Conservation (phyloP, 2,329 filamentous ascomycete genomes). For the Alternaria panax region DNA sequence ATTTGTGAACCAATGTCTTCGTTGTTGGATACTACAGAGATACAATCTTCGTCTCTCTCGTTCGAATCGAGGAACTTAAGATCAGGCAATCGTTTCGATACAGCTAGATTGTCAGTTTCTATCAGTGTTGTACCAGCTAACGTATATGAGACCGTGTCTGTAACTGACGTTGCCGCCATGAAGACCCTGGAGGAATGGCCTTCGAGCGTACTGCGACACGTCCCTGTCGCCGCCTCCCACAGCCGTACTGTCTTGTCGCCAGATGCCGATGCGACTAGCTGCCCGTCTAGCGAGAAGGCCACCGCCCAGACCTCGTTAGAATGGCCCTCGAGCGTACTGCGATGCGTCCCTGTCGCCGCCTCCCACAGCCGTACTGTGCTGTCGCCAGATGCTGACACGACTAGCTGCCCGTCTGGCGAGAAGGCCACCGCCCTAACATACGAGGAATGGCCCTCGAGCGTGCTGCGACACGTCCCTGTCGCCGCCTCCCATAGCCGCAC, state of each 20-base stretch:
- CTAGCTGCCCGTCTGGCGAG: conserved; percentile 16
- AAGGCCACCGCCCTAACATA: background rate
- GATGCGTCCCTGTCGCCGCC: too few species aligned
- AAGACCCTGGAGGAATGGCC: conserved; percentile 30
- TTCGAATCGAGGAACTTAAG: too few species aligned
- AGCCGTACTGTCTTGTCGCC: background rate
- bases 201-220: conserved; percentile 30
- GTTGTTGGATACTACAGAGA: too few species aligned
- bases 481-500: conserved; percentile 3
- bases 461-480: background rate
- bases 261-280: conserved; percentile 11
- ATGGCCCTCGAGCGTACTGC: background rate
- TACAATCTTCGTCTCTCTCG: too few species aligned
- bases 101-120: too few species aligned
- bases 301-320: background rate
- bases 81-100: too few species aligned
- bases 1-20: too few species aligned
- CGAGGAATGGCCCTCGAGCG: conserved; percentile 5
- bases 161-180: conserved; percentile 23
- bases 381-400: background rate
- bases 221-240: conserved; percentile 17
- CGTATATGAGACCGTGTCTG: too few species aligned
- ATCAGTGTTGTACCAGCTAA: too few species aligned
- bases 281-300: background rate
- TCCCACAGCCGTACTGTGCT: too few species aligned